These are phyloP conservation scores for Heterobasidion annosum DNA, from an alignment of 1,284 basidiomycete species.

Conservation along the genomic window DNA sequence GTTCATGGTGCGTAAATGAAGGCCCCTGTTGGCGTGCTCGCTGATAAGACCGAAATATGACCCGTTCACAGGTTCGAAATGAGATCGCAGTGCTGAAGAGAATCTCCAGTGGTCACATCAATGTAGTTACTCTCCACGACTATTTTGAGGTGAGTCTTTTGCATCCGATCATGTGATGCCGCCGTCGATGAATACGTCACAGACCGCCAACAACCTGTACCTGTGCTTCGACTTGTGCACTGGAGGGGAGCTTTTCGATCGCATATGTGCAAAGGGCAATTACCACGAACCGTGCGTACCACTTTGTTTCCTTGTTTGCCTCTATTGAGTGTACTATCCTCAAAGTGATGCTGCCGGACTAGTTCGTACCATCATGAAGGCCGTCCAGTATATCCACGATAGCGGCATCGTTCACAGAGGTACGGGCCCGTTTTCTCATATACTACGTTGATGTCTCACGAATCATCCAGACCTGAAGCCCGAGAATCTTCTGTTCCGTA, in stretches of 20 bases:
- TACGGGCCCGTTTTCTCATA: slow-evolving; percentile 20
- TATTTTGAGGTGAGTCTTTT: slow-evolving; percentile 78
- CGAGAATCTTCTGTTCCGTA: slow-evolving; percentile 94
- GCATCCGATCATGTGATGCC: background rate
- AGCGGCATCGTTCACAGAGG: slow-evolving; percentile 95
- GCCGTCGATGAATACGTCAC: slow-evolving; percentile 1
- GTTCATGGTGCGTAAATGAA: slow-evolving; percentile 61
- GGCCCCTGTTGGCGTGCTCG: background rate
- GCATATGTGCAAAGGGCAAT: slow-evolving; percentile 96
- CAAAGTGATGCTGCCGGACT: slow-evolving; percentile 83
- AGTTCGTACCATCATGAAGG: slow-evolving; percentile 78
- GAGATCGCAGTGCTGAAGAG: slow-evolving; percentile 95
- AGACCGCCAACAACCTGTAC: slow-evolving; percentile 92
- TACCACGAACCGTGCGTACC: slow-evolving; percentile 82
- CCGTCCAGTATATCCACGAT: slow-evolving; percentile 90
- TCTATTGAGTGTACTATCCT: slow-evolving; percentile 2
- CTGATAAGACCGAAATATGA: background rate
- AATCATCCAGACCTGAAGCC: slow-evolving; percentile 77
- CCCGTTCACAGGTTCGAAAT: slow-evolving; percentile 73
- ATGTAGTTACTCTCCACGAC: slow-evolving; percentile 90
- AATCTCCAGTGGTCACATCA: slow-evolving; percentile 84
- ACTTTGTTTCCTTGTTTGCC: background rate
- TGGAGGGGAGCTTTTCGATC: slow-evolving; percentile 95
- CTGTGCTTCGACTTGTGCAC: slow-evolving; percentile 96
- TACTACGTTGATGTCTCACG: background rate